phyloP scores from a whole-genome alignment of 2,329 filamentous ascomycete genomes.

The Plectosphaerella cucumerina region DNA sequence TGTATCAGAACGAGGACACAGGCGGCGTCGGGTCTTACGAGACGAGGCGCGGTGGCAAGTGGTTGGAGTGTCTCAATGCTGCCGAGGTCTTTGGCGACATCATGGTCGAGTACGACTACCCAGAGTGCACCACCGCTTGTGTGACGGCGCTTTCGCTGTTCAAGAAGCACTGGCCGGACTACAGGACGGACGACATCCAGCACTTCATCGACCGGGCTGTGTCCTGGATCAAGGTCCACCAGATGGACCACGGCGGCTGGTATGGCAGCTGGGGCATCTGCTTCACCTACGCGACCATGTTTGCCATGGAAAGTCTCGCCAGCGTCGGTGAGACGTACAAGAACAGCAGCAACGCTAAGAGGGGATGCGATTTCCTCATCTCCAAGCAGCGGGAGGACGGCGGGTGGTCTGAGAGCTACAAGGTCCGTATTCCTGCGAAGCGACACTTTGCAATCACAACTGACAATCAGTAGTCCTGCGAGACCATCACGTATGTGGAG shows the following conservation, averaged over 20 bases:
- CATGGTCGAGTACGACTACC: conserved; percentile 99
- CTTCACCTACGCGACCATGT: conserved; percentile 97
- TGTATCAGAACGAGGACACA: conserved; percentile 77
- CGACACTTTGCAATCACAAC: background rate
- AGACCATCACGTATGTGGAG: conserved; percentile 70
- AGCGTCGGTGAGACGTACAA: conserved; percentile 77
- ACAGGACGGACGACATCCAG: conserved; percentile 72
- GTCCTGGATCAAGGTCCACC: conserved; percentile 75
- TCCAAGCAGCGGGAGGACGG: conserved; percentile 83
- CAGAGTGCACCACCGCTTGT: conserved; percentile 93
- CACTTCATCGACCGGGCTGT: conserved; percentile 70
- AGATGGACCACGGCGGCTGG: conserved; percentile 84
- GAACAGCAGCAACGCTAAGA: conserved; percentile 65
- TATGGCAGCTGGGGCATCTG: conserved; percentile 98
- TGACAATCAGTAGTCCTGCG: conserved; percentile 57
- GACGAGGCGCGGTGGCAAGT: conserved; percentile 69
- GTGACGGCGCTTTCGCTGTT: conserved; percentile 86
- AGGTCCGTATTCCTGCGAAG: conserved; percentile 34
- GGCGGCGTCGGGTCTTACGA: conserved; percentile 93
- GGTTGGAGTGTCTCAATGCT: conserved; percentile 83
- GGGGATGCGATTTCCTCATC: conserved; percentile 81
- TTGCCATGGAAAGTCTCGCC: conserved; percentile 81
- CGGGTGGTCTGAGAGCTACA: conserved; percentile 95
- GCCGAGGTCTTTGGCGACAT: conserved; percentile 95
- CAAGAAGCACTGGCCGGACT: conserved; percentile 73